Percentiles rank a stretch among this genome's conserved stretches.
phyloP scores from a whole-genome alignment of 139 green algal species.

The Cymbomonas tetramitiformis region DNA sequence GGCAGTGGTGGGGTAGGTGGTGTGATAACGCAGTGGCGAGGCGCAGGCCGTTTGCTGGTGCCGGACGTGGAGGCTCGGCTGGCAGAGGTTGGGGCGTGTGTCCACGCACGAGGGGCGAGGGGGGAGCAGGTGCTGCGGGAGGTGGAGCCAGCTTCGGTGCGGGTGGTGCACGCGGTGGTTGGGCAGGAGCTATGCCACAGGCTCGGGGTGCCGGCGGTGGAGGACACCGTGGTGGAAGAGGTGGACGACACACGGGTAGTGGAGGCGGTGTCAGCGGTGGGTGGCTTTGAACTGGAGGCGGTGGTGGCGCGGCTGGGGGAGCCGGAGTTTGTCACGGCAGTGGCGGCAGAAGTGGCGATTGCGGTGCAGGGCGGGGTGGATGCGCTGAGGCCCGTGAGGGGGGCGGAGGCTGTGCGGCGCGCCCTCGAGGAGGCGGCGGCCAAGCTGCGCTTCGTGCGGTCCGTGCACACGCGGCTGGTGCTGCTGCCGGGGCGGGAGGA shows the following conservation, averaged over 20 bases:
- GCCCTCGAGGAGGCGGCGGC: slow-evolving; percentile 8
- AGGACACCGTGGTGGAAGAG: slow-evolving; percentile 28
- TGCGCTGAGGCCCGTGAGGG: slow-evolving; percentile 23
- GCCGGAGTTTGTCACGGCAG: slow-evolving; percentile 11
- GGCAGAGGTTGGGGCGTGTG: slow-evolving; percentile 15
- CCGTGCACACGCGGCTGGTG: too few species aligned
- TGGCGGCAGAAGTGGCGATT: slow-evolving; percentile 3
- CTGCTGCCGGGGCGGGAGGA: too few species aligned
- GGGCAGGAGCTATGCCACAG: slow-evolving; percentile 11
- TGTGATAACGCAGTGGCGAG: not conserved
- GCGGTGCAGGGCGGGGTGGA: slow-evolving; percentile 27
- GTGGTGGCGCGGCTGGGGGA: slow-evolving; percentile 16
- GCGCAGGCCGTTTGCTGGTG: slow-evolving; percentile 19
- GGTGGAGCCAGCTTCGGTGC: slow-evolving; percentile 29
- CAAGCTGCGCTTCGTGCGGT: too few species aligned
- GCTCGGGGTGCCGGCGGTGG: slow-evolving; percentile 34
- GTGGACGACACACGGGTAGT: not conserved
- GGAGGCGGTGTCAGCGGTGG: not conserved
- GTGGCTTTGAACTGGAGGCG: not conserved
- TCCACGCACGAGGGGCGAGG: slow-evolving; percentile 7
- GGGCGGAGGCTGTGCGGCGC: slow-evolving; percentile 28
- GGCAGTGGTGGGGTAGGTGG: not conserved
- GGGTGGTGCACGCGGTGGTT: slow-evolving; percentile 22
- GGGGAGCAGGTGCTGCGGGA: slow-evolving; percentile 26
- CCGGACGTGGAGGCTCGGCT: slow-evolving; percentile 24